phyloP scores from a whole-genome alignment of 2,329 filamentous ascomycete genomes.

The Dactylonectria macrodidyma region DNA sequence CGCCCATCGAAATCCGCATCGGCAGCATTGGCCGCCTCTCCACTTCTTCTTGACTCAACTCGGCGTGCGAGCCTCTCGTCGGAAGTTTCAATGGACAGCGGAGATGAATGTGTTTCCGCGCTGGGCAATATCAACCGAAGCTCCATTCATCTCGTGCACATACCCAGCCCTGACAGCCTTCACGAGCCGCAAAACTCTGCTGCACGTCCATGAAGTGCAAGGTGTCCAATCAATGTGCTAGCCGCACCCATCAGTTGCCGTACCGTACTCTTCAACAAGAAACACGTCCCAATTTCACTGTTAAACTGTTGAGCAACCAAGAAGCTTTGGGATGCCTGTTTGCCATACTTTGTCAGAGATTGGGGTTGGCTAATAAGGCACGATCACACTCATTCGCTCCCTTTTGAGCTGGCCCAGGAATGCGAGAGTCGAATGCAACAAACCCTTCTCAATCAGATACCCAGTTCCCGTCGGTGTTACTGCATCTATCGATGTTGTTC shows the following conservation, averaged over 20 bases:
- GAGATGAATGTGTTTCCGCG: slow-evolving; percentile 16
- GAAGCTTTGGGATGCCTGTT: slow-evolving; percentile 27
- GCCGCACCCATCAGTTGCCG: neutral
- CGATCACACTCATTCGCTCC: slow-evolving; percentile 5
- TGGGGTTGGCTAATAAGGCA: slow-evolving; percentile 1
- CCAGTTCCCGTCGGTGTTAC: slow-evolving; percentile 13
- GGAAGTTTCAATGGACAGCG: slow-evolving; percentile 35
- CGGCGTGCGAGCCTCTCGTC: slow-evolving; percentile 35
- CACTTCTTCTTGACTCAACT: slow-evolving; percentile 46
- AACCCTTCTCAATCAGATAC: neutral
- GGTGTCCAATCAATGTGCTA: neutral
- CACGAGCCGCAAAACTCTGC: slow-evolving; percentile 12
- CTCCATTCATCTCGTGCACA: slow-evolving; percentile 5
- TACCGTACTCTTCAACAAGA: neutral
- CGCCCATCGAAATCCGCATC: slow-evolving; percentile 17
- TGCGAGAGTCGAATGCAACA: neutral
- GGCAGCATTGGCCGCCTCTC: slow-evolving; percentile 32
- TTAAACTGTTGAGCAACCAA: slow-evolving; percentile 15
- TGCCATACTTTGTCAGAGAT: neutral
- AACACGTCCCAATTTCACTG: slow-evolving; percentile 1
- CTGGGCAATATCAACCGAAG: slow-evolving; percentile 18
- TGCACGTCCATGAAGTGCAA: neutral
- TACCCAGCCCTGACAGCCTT: neutral
- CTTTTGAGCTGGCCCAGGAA: neutral
- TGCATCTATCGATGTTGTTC: neutral